Conservation (phyloP, 805 yeast species). For the Myxozyma neotropica region DNA sequence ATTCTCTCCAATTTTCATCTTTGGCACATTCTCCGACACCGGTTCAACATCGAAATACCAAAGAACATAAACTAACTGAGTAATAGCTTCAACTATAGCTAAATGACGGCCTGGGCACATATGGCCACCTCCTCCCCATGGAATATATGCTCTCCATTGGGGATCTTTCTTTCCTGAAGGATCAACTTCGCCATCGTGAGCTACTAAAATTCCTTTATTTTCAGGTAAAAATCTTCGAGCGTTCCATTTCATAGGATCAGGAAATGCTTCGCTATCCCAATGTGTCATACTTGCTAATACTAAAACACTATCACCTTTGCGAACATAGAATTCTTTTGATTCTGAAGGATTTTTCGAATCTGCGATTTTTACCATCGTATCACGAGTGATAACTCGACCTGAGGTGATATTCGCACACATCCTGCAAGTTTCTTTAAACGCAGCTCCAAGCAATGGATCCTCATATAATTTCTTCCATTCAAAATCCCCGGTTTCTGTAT, state of each 20-base stretch:
- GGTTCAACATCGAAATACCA: slow-evolving; percentile 27
- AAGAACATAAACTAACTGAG: slow-evolving; percentile 22
- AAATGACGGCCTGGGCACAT: slow-evolving; percentile 28
- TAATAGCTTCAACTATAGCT: slow-evolving; percentile 26
- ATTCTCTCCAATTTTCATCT: slow-evolving; percentile 1
- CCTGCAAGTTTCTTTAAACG: slow-evolving; percentile 30
- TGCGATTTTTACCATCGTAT: slow-evolving; percentile 23
- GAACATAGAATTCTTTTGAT: slow-evolving; percentile 9
- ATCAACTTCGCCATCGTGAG: not conserved
- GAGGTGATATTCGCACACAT: slow-evolving; percentile 10
- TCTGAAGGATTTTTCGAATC: not conserved
- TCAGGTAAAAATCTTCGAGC: slow-evolving; percentile 21
- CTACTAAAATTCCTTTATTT: slow-evolving; percentile 2
- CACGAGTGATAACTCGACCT: slow-evolving; percentile 13
- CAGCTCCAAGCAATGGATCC: slow-evolving; percentile 15
- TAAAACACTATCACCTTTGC: slow-evolving; percentile 22
- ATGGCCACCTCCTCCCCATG: slow-evolving; percentile 21
- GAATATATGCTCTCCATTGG: slow-evolving; percentile 11
- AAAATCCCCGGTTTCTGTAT: slow-evolving; percentile 1
- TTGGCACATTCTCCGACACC: slow-evolving; percentile 2
- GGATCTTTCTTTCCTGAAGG: no score
- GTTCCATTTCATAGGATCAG: slow-evolving; percentile 29
- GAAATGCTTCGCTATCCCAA: slow-evolving; percentile 27
- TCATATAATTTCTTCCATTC: slow-evolving; percentile 23
- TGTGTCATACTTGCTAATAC: slow-evolving; percentile 22